Evolutionary conservation across 1,284 basidiomycete species (phyloP).

Genomic region (Puccinia coronata): DNA sequence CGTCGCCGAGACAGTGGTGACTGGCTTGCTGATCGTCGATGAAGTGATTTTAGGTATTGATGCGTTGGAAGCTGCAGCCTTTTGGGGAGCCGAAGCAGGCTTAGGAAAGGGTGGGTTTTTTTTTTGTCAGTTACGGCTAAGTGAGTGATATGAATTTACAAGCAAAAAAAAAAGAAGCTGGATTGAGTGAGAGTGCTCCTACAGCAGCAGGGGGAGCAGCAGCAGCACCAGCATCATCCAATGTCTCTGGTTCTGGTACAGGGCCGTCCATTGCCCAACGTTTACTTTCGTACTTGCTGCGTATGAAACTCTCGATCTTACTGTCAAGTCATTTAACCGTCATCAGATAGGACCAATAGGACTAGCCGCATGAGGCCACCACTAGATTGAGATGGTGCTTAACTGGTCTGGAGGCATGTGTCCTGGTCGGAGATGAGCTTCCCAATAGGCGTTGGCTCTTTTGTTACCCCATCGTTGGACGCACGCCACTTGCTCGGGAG

Average conservation of each 20-base stretch:
- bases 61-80: neutral
- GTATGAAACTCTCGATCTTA: conserved; percentile 97
- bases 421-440: conserved; percentile 87
- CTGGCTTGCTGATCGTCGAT: conserved; percentile 54
- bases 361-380: neutral
- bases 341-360: neutral
- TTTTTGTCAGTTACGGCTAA: conserved; percentile 1
- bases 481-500: conserved; percentile 93
- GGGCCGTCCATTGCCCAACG: conserved; percentile 91
- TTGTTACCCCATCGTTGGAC: conserved; percentile 94
- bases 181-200: neutral
- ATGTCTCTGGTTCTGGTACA: conserved; percentile 77
- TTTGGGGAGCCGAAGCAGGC: conserved; percentile 20
- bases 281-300: conserved; percentile 91
- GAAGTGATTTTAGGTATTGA: conserved; percentile 50
- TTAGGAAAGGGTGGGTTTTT: conserved; percentile 41
- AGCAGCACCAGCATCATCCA: conserved; percentile 66
- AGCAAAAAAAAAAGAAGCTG: conserved; percentile 9
- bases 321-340: conserved; percentile 61
- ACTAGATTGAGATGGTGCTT: conserved; percentile 59
- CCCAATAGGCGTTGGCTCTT: conserved; percentile 93
- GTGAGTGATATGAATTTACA: neutral
- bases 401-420: conserved; percentile 94
- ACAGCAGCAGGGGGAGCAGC: conserved; percentile 23
- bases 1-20: conserved; percentile 57